These are phyloP conservation scores for Endoconidiophora polonica DNA, from an alignment of 2,329 filamentous ascomycete genomes.

Conservation along the genomic window DNA sequence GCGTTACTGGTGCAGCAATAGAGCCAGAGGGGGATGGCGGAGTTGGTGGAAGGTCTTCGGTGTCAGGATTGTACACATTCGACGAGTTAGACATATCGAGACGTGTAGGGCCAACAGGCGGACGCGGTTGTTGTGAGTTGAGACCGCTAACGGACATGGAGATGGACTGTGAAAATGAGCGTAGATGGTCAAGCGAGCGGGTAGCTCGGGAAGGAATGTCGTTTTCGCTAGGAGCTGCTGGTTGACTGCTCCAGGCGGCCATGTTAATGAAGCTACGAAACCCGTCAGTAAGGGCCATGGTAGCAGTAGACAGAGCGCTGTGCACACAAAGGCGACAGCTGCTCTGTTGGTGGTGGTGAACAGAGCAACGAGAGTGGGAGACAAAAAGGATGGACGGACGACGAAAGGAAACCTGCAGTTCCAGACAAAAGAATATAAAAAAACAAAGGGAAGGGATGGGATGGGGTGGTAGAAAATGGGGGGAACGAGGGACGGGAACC, in stretches of 20 bases:
- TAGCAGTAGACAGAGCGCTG: neutral
- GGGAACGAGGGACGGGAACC: neutral
- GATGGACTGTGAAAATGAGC: conserved; percentile 10
- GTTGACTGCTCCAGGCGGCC: conserved; percentile 34
- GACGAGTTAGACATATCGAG: conserved; percentile 6
- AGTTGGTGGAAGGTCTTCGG: conserved; percentile 6
- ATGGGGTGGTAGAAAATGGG: neutral
- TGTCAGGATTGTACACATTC: conserved; percentile 12
- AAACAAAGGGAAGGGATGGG: neutral
- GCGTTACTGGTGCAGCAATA: conserved; percentile 15
- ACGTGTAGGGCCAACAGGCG: conserved; percentile 1
- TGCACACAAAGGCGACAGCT: too few relatives aligned
- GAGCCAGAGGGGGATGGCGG: conserved; percentile 4
- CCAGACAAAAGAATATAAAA: neutral
- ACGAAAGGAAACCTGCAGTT: neutral
- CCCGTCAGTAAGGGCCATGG: conserved; percentile 10
- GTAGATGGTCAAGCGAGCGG: conserved; percentile 9
- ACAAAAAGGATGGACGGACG: neutral
- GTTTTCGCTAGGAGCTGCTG: conserved; percentile 3
- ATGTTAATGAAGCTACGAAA: conserved; percentile 34
- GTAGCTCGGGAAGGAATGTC: conserved; percentile 8
- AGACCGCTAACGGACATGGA: conserved; percentile 1
- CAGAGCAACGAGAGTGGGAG: neutral
- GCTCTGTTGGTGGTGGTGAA: neutral
- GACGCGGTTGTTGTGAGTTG: conserved; percentile 1